Base-by-base conservation (phyloP, 495 filamentous ascomycete genomes). In the Terfezia claveryi region DNA sequence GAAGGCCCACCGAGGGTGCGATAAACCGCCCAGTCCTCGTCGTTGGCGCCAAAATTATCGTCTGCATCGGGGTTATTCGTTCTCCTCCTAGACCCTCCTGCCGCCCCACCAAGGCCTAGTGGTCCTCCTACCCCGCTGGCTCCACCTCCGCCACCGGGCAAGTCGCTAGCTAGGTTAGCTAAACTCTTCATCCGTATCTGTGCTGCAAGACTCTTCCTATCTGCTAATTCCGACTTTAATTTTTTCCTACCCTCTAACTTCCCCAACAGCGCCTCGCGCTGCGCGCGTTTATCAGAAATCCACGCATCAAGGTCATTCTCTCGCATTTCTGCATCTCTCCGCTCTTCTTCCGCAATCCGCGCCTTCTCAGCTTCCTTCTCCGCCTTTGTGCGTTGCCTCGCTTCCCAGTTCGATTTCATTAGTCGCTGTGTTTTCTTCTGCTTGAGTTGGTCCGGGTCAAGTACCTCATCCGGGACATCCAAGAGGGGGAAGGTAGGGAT, bases 131-230 rank as follows among this genome's bases (percentile, higher is more conserved):
- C 51, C 51, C 56, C 10, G 55, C 52, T 1, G 55, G 51, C 71
- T 23, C 68, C 72, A 16, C 81, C 82, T 36, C 74, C 73, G 6
- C 69, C 70, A 8, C 72, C 68, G 0, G 89, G 88, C 17, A 79
- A 80, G 68, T 98, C 91, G 0, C 88, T 87, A 14, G 91, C 91
- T 2, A 98, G 80, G 60, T 93, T 94, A 44, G 91, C 92, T n/a
- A 98, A 81, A 14, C 78, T 86, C 69, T 96, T 95, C 91, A 98
- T 98, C 36, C 91, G 84, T 71, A 91, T 87, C 62, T 95, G 91
- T 54, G 79, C 86, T 10, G 92, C 92, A 10, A 95, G 76, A 0
- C 87, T 94, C 66, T 98, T 98, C 57, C 91, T 83, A 66, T 96
- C 94, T 27, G 87, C 86, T 0, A 95, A 74, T 61, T 98, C 91